Conservation (phyloP, 192 early-diverging fungal genomes). For the Coemansia sp. region DNA sequence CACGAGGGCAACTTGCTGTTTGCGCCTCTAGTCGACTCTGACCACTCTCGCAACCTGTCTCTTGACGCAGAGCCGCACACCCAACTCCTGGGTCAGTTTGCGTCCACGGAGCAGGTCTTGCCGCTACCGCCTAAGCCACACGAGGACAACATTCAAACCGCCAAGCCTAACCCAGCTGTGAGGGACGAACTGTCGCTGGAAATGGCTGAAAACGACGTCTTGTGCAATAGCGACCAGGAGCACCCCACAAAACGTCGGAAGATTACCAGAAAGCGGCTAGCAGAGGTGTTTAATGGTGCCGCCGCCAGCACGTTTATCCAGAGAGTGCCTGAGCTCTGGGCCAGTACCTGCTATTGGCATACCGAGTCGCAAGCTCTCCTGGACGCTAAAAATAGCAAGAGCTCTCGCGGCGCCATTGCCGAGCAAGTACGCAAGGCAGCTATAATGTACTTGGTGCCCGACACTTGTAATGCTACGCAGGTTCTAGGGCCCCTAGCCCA, state of each 20-base stretch:
- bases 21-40: not conserved
- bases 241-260: not conserved
- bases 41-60: not conserved
- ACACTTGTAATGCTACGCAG: not conserved
- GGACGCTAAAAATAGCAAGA: not conserved
- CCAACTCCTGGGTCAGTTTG: not conserved
- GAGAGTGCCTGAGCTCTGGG: conserved; percentile 24
- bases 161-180: not conserved
- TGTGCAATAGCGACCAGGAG: not conserved
- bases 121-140: not conserved
- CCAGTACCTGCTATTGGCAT: conserved; percentile 30
- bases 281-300: not conserved
- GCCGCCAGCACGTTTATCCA: conserved; percentile 1
- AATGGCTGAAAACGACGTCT: conserved; percentile 7
- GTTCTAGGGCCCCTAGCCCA: not conserved
- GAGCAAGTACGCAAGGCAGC: not conserved
- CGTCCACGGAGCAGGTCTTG: not conserved
- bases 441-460: not conserved
- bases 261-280: not conserved
- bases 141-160: not conserved
- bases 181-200: conserved; percentile 5
- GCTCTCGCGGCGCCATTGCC: not conserved
- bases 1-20: conserved; percentile 35
- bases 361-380: not conserved
- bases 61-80: not conserved